Conservation (phyloP, 2,329 filamentous ascomycete species). For the Chalaropsis ovoidea region DNA sequence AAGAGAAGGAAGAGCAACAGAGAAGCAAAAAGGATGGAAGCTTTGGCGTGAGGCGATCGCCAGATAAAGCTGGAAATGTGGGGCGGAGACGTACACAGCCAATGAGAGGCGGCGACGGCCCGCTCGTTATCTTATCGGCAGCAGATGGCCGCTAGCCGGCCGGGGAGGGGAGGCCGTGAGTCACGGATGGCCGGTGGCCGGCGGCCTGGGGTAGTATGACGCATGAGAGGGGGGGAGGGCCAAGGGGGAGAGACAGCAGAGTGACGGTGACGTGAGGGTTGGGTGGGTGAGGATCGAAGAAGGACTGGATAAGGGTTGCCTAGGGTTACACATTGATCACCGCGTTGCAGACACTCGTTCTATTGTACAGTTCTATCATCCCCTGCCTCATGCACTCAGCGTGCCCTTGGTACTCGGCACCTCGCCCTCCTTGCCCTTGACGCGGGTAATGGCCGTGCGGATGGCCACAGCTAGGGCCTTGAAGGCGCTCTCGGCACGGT, state of each 20-base stretch:
- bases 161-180: too few species aligned
- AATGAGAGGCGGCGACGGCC: not conserved
- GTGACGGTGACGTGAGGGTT: too few species aligned
- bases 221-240: not conserved
- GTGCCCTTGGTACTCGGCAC: slow-evolving; percentile 95
- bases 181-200: not conserved
- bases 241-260: not conserved
- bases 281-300: not conserved
- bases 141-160: not conserved
- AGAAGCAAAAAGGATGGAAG: not conserved
- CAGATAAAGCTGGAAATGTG: not conserved
- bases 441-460: slow-evolving; percentile 61
- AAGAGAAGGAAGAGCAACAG: not conserved
- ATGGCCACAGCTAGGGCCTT: slow-evolving; percentile 89
- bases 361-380: slow-evolving; percentile 1
- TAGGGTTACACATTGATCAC: not conserved
- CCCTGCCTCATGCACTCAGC: slow-evolving; percentile 45
- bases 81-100: not conserved
- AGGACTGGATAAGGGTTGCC: not conserved
- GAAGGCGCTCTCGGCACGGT: slow-evolving; percentile 91
- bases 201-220: not conserved
- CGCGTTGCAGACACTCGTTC: not conserved
- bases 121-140: not conserved
- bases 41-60: not conserved
- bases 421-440: slow-evolving; percentile 77